Base-by-base conservation (phyloP, 2,329 filamentous ascomycete species). In the Didymella exigua region DNA sequence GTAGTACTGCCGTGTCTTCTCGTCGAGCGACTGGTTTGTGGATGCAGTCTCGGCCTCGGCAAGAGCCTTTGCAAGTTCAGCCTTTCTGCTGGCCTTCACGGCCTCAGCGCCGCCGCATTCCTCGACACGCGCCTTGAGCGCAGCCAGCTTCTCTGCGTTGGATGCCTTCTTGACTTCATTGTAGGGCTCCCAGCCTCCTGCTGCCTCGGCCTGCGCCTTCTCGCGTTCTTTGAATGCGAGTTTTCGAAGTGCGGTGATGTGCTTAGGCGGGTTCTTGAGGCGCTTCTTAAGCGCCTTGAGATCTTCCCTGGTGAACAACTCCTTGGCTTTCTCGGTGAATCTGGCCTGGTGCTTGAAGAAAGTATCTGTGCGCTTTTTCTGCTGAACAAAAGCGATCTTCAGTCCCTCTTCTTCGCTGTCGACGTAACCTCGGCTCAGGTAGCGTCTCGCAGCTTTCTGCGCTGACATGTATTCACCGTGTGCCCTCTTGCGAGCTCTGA, bases 341-440 rank as follows among this genome's bases (percentile, higher is more conserved):
- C 49, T 61, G 11, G 54, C 30, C 4, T 56, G 57, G 23, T 55
- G 51, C 9, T 43, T 38, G 11, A 30, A 23, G 26, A 30, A 26
- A 11, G 57, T 48, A 26, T 61, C 59, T 27, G 45, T 47, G 3
- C 63, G 63, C 48, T 67, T 59, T 11, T 55, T 57, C 6, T 58
- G 55, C 34, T 66, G 63, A 1, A 69, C 40, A 11, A 68, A 67
- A 19, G 66, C 66, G 11, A 69, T 47, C 43, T 66, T 68, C 24
- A 69, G 26, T 10, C 64, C 67, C 13, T 68, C 63, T 30, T 67
- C 64, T 23, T 53, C 34, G 16, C 59, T 68, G 44, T 69, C 66
- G n/a, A 68, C 65, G 4, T 57, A n/a, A 1, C 59, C 58, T 19
- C 58, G 48, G 4, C 21, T 26, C 8, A 65, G n/a, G 40, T 69